A percentile compares a stretch with the other conserved stretches of the same genome.
Conservation (phyloP, 495 filamentous ascomycete genomes). For the Thozetella sp. region DNA sequence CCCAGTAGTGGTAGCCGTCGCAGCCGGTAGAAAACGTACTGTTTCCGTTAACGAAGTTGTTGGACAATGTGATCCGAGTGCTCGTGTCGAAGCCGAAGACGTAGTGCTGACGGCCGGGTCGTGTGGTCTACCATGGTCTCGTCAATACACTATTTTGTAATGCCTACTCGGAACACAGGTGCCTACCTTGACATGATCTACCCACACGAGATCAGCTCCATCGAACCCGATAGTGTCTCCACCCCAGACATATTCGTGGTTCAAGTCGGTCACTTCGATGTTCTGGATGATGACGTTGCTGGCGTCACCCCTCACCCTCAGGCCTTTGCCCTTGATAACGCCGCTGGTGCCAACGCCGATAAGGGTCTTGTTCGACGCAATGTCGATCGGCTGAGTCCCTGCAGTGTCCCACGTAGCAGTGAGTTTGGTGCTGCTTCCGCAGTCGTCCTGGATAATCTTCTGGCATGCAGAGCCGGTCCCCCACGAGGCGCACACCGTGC, state of each 20-base stretch:
- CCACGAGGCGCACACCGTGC: conserved; percentile 24
- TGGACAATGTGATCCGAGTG: conserved; percentile 47
- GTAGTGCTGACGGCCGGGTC: conserved; percentile 47
- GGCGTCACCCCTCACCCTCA: conserved; percentile 28
- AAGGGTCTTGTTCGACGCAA: conserved; percentile 30
- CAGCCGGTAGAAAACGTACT: conserved; percentile 42
- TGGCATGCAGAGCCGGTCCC: neutral
- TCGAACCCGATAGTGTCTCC: conserved; percentile 30
- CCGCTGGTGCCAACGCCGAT: conserved; percentile 21
- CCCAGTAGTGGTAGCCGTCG: conserved; percentile 50
- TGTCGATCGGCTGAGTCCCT: conserved; percentile 1
- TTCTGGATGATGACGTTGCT: conserved; percentile 33
- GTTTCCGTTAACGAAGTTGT: conserved; percentile 45
- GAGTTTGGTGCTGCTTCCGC: neutral
- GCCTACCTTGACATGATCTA: conserved; percentile 33
- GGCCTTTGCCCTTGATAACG: conserved; percentile 30
- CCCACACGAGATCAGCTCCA: conserved; percentile 28
- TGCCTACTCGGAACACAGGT: neutral
- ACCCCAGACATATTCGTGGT: conserved; percentile 34
- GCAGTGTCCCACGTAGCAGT: neutral
- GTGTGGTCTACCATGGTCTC: conserved; percentile 46
- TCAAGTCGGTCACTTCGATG: conserved; percentile 4
- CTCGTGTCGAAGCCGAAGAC: conserved; percentile 39
- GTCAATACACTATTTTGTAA: neutral
- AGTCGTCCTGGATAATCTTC: neutral